phyloP scores from a whole-genome alignment of 2,329 filamentous ascomycete species.

The Xylariales sp. region DNA sequence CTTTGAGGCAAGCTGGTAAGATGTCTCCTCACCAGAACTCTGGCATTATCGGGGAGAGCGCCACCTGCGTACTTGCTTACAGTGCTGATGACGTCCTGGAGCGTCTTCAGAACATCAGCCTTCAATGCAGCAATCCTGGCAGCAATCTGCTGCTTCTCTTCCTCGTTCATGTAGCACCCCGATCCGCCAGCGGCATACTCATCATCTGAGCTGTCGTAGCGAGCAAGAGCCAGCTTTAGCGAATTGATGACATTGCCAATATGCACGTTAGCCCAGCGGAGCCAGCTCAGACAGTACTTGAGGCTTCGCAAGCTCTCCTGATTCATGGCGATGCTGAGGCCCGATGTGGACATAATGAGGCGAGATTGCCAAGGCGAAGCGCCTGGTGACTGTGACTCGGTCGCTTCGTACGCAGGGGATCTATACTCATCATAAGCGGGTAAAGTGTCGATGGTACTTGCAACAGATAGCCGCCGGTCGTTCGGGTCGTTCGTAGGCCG shows the following conservation, averaged over 20 bases:
- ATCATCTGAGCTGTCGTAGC: constrained; percentile 62
- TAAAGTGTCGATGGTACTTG: constrained; percentile 68
- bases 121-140: constrained; percentile 65
- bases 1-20: constrained; percentile 80
- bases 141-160: constrained; percentile 45
- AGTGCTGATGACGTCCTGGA: constrained; percentile 77
- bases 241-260: constrained; percentile 71
- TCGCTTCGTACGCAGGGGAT: constrained; percentile 70
- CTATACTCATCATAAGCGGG: constrained; percentile 80
- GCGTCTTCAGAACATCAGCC: constrained; percentile 68
- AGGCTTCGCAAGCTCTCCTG: constrained; percentile 81
- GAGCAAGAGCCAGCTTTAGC: constrained; percentile 70
- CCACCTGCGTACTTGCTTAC: constrained; percentile 91
- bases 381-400: constrained; percentile 22
- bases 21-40: constrained; percentile 76
- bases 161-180: constrained; percentile 18
- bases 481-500: constrained; percentile 26
- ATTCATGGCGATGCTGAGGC: constrained; percentile 85
- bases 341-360: constrained; percentile 85
- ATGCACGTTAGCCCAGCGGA: constrained; percentile 77
- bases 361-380: constrained; percentile 67
- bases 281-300: constrained; percentile 76
- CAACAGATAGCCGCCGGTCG: constrained; percentile 56
- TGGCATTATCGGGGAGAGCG: constrained; percentile 83
- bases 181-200: constrained; percentile 14